Base-by-base conservation (phyloP, 768 basidiomycete species). In the Hygrophorus pudorinus region DNA sequence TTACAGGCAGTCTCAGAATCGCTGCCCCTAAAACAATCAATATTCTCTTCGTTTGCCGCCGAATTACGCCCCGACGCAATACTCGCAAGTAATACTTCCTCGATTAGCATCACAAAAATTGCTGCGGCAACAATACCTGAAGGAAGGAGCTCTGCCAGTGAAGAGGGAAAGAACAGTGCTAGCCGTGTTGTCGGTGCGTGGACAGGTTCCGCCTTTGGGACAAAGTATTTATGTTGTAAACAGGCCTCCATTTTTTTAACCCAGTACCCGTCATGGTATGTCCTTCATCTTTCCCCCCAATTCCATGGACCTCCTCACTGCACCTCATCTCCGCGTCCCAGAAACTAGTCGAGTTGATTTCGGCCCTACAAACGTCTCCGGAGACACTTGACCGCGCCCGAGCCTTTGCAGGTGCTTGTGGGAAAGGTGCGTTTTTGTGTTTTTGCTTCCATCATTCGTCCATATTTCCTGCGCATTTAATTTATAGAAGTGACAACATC, bases 281-380 rank as follows among this genome's bases (percentile, higher is more conserved):
- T 51, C n/a, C n/a, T n/a, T n/a, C n/a, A n/a, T n/a, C n/a, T n/a
- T n/a, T 38, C 10, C 13, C 29, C 34, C 17, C 37, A 10, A 7
- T 35, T 1, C 17, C 9, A 32, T 50, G 46, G 28, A 47, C 32
- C 12, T 10, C 14, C 17, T 5, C 11, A n/a, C 38, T 29, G 30
- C n/a, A n/a, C 24, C 24, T 16, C 12, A 24, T 44, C 16, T 33
- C 42, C 9, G 17, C 16, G 7, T 8, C 30, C 3, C 51, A 86
- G 90, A 87, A 85, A 82, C 68, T 96, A 5, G 91, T 96, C n/a
- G 93, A 98, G 59, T 67, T 98, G 4, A 96, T 98, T 42, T 79
- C 93, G 1, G 91, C 85, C 2, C 72, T 96, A 7, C 93, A 98
- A 77, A 94, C 93, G 2, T 81, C 84, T 6, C 65, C 71, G 18